Conservation (phyloP, 164 flowering plant species). For the Amborella trichopoda region DNA sequence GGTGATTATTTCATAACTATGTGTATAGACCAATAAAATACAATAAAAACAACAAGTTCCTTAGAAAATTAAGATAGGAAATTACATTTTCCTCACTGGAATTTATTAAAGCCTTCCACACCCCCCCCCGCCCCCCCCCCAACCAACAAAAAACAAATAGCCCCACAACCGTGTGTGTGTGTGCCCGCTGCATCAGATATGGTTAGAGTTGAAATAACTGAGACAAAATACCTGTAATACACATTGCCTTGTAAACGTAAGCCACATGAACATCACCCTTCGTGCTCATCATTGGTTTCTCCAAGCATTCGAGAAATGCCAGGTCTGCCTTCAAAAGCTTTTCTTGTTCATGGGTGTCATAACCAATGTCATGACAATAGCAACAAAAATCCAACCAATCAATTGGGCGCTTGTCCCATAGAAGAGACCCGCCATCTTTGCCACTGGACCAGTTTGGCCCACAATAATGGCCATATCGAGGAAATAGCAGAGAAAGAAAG, state of each 20-base stretch:
- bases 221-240: slow-evolving; percentile 55
- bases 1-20: too few species aligned
- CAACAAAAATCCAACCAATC: slow-evolving; percentile 95
- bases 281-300: slow-evolving; percentile 46
- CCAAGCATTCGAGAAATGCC: slow-evolving; percentile 88
- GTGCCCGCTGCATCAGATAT: too few species aligned
- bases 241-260: slow-evolving; percentile 65
- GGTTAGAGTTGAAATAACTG: too few species aligned
- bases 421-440: slow-evolving; percentile 55
- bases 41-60: too few species aligned
- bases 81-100: too few species aligned
- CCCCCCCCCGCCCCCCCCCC: too few species aligned
- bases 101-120: too few species aligned
- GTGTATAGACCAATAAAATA: too few species aligned
- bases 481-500: slow-evolving; percentile 73
- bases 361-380: slow-evolving; percentile 90
- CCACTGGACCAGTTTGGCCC: slow-evolving; percentile 99
- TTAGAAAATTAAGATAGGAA: too few species aligned
- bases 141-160: too few species aligned
- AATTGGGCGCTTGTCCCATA: slow-evolving; percentile 87
- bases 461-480: slow-evolving; percentile 90
- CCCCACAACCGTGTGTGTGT: too few species aligned
- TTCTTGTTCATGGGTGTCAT: slow-evolving; percentile 81
- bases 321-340: slow-evolving; percentile 82
- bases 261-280: slow-evolving; percentile 58